Conservation (phyloP, 2,329 filamentous ascomycete genomes). For the Cladophialophora chaetospira region DNA sequence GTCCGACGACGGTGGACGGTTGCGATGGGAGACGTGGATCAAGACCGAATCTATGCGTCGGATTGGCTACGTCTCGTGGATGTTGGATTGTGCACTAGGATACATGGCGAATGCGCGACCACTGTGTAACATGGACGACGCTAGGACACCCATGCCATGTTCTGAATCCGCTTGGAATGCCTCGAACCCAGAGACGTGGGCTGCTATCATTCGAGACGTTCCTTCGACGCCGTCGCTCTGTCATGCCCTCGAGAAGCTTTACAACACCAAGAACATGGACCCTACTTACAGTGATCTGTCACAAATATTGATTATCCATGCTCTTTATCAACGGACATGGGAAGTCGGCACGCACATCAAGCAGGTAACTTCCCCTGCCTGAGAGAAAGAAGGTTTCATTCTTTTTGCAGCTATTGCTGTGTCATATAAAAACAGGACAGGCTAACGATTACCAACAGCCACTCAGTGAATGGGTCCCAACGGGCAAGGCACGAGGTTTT, state of each 20-base stretch:
- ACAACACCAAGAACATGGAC: constrained; percentile 52
- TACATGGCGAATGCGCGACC: constrained; percentile 39
- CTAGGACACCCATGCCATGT: constrained; percentile 42
- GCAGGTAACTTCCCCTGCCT: no score
- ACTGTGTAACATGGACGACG: constrained; percentile 41
- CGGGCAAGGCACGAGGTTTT: constrained; percentile 43
- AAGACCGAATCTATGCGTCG: constrained; percentile 42
- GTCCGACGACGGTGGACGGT: not conserved
- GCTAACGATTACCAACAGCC: no score
- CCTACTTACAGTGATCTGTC: constrained; percentile 52
- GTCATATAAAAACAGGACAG: no score
- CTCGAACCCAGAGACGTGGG: constrained; percentile 39
- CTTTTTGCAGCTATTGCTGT: no score
- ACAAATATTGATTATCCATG: constrained; percentile 53
- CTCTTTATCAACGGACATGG: constrained; percentile 53
- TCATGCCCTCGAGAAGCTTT: constrained; percentile 48
- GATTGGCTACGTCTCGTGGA: constrained; percentile 46
- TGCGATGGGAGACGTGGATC: constrained; percentile 44
- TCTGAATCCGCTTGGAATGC: constrained; percentile 47
- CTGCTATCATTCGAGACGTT: constrained; percentile 2
- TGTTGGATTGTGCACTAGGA: constrained; percentile 42
- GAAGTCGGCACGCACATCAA: constrained; percentile 51
- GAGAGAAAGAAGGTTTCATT: no score
- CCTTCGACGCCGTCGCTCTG: constrained; percentile 16
- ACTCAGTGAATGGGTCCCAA: constrained; percentile 50